These are phyloP conservation scores for Saccharomycopsis javanensis DNA, from an alignment of 805 yeast species.

Conservation along the genomic window DNA sequence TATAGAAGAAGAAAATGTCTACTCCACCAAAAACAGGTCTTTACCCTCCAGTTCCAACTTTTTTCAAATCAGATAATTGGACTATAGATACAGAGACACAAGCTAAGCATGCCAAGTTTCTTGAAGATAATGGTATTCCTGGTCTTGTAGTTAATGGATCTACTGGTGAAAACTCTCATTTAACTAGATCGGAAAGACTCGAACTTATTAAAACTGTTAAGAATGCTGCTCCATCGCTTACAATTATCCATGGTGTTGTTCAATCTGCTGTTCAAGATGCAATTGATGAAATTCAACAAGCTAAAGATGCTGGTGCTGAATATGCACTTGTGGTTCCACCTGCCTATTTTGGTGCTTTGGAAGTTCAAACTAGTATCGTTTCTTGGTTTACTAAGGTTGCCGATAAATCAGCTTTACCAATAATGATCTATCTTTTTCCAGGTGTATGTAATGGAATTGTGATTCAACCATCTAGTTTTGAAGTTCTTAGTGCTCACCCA, in stretches of 20 bases:
- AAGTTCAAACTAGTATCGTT: slow-evolving; percentile 28
- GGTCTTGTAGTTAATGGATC: slow-evolving; percentile 33
- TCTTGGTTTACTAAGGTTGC: slow-evolving; percentile 28
- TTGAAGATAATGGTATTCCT: slow-evolving; percentile 25
- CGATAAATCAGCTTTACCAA: slow-evolving; percentile 27
- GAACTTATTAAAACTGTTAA: slow-evolving; percentile 25
- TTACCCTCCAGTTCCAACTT: slow-evolving; percentile 47
- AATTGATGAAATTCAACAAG: slow-evolving; percentile 23
- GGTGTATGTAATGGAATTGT: slow-evolving; percentile 30
- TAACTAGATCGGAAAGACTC: slow-evolving; percentile 28
- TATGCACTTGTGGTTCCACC: slow-evolving; percentile 28
- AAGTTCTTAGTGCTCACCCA: slow-evolving; percentile 26
- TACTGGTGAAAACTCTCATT: slow-evolving; percentile 32
- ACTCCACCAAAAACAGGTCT: slow-evolving; percentile 32
- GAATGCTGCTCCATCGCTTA: slow-evolving; percentile 27
- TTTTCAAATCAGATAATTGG: slow-evolving; percentile 36
- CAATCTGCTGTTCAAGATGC: slow-evolving; percentile 25
- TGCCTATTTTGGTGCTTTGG: slow-evolving; percentile 28
- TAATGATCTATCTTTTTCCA: slow-evolving; percentile 31
- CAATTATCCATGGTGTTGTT: slow-evolving; percentile 30
- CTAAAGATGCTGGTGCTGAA: slow-evolving; percentile 29
- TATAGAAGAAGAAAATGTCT: neutral
- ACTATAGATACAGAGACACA: slow-evolving; percentile 26
- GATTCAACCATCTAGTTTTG: slow-evolving; percentile 23
- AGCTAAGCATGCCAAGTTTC: slow-evolving; percentile 26